Evolutionary conservation across 106 monocot species (phyloP).

Genomic region (Phalaenopsis equestris): DNA sequence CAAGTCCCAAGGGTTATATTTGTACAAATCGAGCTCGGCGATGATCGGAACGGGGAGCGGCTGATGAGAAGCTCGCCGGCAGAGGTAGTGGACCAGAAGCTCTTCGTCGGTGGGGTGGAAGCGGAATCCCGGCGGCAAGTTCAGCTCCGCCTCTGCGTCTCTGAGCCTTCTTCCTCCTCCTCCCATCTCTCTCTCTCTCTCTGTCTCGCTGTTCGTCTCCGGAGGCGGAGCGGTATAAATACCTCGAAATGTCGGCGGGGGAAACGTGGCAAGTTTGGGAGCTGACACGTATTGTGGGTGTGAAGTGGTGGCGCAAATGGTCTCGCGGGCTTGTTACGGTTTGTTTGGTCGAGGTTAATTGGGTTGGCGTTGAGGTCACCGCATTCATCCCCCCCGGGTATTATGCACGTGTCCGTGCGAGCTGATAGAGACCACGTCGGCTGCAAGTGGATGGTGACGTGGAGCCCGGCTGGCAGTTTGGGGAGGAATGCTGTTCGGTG

Average conservation of each 20-base stretch:
- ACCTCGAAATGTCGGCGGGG: not conserved
- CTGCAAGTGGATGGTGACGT: not conserved
- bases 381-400: too few species aligned
- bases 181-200: not conserved
- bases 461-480: not conserved
- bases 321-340: not conserved
- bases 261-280: not conserved
- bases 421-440: not conserved
- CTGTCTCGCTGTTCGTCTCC: not conserved
- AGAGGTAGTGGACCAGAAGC: constrained; percentile 8
- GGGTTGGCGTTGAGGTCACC: not conserved
- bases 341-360: not conserved
- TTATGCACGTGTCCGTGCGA: not conserved
- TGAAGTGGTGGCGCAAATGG: not conserved
- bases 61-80: not conserved
- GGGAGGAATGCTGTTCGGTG: not conserved
- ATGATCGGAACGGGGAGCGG: constrained; percentile 5
- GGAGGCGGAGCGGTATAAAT: not conserved
- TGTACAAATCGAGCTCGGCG: constrained; percentile 13
- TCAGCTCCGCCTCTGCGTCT: constrained; percentile 12
- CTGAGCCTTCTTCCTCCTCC: not conserved
- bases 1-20: constrained; percentile 9
- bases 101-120: constrained; percentile 14
- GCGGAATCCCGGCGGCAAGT: constrained; percentile 8
- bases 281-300: not conserved